Evolutionary conservation across 1,139 yeast genomes (phyloP), one percentile per base, ranked within the genome.

Genomic region (Geotrichum europaeum): DNA sequence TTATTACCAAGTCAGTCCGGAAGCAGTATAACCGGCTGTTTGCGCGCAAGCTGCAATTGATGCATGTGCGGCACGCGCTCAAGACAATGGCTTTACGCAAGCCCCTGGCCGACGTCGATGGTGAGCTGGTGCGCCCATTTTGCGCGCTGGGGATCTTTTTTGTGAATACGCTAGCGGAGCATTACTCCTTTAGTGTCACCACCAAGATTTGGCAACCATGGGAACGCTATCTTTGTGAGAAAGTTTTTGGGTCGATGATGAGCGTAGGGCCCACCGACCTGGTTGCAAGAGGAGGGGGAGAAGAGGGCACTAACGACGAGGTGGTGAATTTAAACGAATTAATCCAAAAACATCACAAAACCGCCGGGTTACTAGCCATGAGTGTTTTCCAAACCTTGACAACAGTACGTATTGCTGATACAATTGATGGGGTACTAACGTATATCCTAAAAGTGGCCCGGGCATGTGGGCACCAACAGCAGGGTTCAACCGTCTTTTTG

Each of bases 11-110:
- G 13, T n/a, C 50, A 10, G 24, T 49, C n/a, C 24, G 49, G 13
- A 50, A 40, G 43, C 28, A n/a, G 15, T 60, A 60, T 50, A 54
- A 60, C 36, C 24, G 45, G 22, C 45, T 60, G 13, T 60, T 60
- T 53, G 30, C 57, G 18, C 34, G 60, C 30, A 24, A 43, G 12
- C 24, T 60, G 10, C 50, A 60, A n/a, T n/a, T 56, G 6, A 49
- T 49, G 49, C 51, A 52, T 18, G 62, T 49, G 9, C 40, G 30
- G 30, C 57, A 60, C 40, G 50, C 45, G 18, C 36, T 53, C 15
- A 59, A 58, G 43, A 24, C n/a, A 7, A 25, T 50, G 53, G 47
- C 20, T 40, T n/a, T 40, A 3, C 20, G 47, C 47, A 40, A 40
- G 47, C 20, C 47, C 9, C 4, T 7, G 9, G 12, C 20, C 10